Evolutionary conservation across 306 rosid genomes (phyloP), one percentile per base, ranked within the genome.

Genomic region (Begonia masoniana): DNA sequence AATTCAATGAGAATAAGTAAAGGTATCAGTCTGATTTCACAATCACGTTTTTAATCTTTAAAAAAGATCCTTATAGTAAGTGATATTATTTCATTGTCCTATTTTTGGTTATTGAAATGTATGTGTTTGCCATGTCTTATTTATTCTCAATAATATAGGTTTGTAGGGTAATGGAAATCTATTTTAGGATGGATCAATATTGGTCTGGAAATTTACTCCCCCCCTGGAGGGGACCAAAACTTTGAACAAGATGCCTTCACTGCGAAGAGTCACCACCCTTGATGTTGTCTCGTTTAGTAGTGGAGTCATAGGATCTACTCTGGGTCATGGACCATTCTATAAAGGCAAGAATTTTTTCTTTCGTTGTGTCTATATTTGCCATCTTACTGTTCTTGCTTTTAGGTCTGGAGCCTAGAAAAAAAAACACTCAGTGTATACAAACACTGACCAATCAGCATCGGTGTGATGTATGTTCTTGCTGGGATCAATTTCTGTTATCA

Each of bases 401-500:
- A 91, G 97, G 85, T 91, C 42, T 91, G 97, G 97, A 83, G 71
- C 74, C 84, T 91, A 50, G 96, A n/a, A n/a, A n/a, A n/a, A n/a
- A n/a, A 91, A 68, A 83, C 83, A 4, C 77, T 85, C 94, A 91
- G 65, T 91, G 97, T 70, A 15, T 91, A 64, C 97, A 91, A 74
- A 91, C 92, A 19, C 73, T 91, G 54, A 73, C 85, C 19, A 95
- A 76, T 63, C 97, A 91, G 82, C 79, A 13, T 66, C 92, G 21
- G 97, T 63, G 97, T 91, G 61, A 91, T 86, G 97, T 91, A 96
- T 64, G 74, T 91, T 70, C 96, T 66, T 85, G 92, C 71, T 91
- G 97, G 97, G 96, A 91, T 21, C 96, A 91, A 74, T 91, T 85
- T 60, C 92, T 91, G 46, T 64, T 91, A 65, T 83, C 97, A 41